Evolutionary conservation across 345 rosid species (phyloP).

Genomic region (Psidium friedrichsthalianum): DNA sequence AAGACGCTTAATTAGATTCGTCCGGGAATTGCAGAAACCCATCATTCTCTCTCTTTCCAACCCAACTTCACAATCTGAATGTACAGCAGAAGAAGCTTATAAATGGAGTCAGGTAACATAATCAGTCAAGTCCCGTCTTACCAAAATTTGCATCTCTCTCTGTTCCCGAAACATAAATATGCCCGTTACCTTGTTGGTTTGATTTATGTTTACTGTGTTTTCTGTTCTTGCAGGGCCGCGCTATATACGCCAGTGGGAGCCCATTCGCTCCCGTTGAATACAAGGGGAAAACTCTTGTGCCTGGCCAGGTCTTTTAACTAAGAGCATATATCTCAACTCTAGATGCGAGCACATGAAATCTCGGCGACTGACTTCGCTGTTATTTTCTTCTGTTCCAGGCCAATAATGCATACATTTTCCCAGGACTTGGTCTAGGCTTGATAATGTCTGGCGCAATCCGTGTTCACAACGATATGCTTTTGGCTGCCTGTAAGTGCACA

Average conservation of each 20-base stretch:
- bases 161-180: background rate
- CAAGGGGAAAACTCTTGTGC: conserved; percentile 44
- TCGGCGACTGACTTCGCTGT: conserved; percentile 1
- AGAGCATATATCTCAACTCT: background rate
- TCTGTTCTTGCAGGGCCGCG: conserved; percentile 51
- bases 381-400: conserved; percentile 34
- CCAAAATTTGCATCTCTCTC: background rate
- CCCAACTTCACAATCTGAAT: conserved; percentile 95
- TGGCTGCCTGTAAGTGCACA: conserved; percentile 60
- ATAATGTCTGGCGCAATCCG: conserved; percentile 94
- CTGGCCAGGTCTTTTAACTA: conserved; percentile 64
- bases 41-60: conserved; percentile 87
- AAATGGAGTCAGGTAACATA: conserved; percentile 74
- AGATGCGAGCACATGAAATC: background rate
- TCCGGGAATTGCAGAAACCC: conserved; percentile 51
- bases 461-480: conserved; percentile 89
- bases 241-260: conserved; percentile 92
- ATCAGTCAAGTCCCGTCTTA: background rate
- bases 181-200: background rate
- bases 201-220: background rate
- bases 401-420: conserved; percentile 93
- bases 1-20: background rate
- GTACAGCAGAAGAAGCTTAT: conserved; percentile 96
- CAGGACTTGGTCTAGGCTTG: conserved; percentile 88
- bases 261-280: conserved; percentile 75